Evolutionary conservation across 75 land plant species (phyloP).

Genomic region (Azolla pinnata): DNA sequence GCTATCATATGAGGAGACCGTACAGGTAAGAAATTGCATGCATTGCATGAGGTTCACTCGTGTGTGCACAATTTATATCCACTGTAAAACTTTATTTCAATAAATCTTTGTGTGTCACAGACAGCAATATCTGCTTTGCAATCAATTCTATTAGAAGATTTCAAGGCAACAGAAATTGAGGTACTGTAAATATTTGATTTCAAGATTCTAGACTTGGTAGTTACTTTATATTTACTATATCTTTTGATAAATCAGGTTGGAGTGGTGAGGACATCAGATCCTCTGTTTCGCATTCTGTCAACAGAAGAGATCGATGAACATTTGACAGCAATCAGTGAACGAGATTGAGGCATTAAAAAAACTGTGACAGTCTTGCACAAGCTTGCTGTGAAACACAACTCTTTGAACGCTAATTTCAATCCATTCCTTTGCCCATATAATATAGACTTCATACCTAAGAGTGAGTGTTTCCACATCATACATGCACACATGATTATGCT

Average conservation of each 20-base stretch:
- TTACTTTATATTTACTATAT: slow-evolving; percentile 1
- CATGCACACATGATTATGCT: no score
- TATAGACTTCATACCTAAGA: not conserved
- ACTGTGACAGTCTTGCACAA: not conserved
- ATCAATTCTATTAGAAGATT: slow-evolving; percentile 80
- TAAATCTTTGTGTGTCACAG: slow-evolving; percentile 18
- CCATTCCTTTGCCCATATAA: not conserved
- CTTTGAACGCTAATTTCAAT: not conserved
- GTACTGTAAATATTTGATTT: slow-evolving; percentile 20
- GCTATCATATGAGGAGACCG: slow-evolving; percentile 82
- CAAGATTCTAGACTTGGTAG: not conserved
- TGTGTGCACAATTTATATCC: not conserved
- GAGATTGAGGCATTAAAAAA: slow-evolving; percentile 30
- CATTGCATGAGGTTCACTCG: not conserved
- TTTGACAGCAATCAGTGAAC: slow-evolving; percentile 71
- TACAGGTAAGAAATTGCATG: slow-evolving; percentile 48
- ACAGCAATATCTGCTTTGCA: slow-evolving; percentile 81
- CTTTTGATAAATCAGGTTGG: slow-evolving; percentile 42
- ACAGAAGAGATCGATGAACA: slow-evolving; percentile 84
- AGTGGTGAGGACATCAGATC: slow-evolving; percentile 45
- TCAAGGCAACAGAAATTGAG: slow-evolving; percentile 88
- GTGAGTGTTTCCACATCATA: not conserved
- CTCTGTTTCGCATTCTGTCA: slow-evolving; percentile 43
- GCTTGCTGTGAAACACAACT: no score
- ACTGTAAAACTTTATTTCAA: not conserved